A percentile compares a stretch with the other conserved stretches of the same genome.
phyloP scores from a whole-genome alignment of 2,329 filamentous ascomycete genomes.

The Paraphoma chrysanthemicola region DNA sequence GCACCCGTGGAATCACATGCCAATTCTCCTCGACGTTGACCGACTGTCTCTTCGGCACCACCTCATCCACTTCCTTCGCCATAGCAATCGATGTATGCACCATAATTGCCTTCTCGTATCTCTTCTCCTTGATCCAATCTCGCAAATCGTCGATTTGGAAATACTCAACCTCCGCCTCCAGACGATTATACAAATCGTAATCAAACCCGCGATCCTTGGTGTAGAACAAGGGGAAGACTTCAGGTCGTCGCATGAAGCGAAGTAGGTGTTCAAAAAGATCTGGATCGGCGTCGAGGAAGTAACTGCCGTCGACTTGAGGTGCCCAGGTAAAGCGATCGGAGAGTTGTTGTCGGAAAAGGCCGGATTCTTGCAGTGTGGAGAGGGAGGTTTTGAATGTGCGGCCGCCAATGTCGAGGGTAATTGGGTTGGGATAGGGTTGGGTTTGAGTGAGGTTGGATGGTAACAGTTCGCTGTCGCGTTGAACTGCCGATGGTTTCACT shows the following conservation, averaged over 20 bases:
- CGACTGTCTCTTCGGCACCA: not conserved
- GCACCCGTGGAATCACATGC: not conserved
- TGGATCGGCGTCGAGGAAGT: constrained; percentile 51
- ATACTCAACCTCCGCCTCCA: constrained; percentile 44
- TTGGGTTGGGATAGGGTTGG: constrained; percentile 2
- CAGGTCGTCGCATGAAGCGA: constrained; percentile 25
- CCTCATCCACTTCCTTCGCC: not conserved
- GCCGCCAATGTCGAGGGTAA: constrained; percentile 25
- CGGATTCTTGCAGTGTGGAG: constrained; percentile 15
- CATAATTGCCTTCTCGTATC: constrained; percentile 29
- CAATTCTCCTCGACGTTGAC: constrained; percentile 1
- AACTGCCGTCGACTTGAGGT: constrained; percentile 32
- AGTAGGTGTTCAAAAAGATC: constrained; percentile 40
- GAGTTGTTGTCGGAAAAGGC: constrained; percentile 9
- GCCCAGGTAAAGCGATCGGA: constrained; percentile 9
- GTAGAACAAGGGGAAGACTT: constrained; percentile 43
- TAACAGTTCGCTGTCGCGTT: too few species aligned
- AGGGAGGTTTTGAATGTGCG: constrained; percentile 13
- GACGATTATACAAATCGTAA: constrained; percentile 39
- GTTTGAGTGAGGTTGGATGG: not conserved
- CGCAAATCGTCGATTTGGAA: constrained; percentile 41
- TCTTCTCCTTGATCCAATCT: constrained; percentile 38
- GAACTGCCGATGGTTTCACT: too few species aligned
- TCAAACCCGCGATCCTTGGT: constrained; percentile 38
- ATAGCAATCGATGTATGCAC: not conserved